Conservation (phyloP, 2,329 filamentous ascomycete genomes). For the Fusarium chaquense region DNA sequence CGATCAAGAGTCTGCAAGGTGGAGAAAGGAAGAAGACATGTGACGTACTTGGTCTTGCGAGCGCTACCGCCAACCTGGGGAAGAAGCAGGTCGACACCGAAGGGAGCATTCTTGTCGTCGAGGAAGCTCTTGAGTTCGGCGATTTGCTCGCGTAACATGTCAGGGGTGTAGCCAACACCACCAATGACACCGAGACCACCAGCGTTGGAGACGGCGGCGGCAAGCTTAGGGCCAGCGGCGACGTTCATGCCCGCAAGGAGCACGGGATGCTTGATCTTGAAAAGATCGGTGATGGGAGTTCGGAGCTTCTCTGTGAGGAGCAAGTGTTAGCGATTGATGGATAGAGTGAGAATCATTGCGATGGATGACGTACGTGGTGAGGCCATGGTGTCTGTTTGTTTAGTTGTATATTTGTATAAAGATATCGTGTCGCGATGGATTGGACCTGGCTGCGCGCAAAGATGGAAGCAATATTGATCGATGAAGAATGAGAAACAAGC, state of each 20-base stretch:
- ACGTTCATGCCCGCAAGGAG: slow-evolving; percentile 99
- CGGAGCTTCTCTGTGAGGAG: slow-evolving; percentile 69
- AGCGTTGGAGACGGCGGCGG: slow-evolving; percentile 95
- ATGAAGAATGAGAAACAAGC: slow-evolving; percentile 1
- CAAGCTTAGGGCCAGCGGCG: slow-evolving; percentile 94
- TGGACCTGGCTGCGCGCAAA: slow-evolving; percentile 16
- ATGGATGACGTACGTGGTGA: slow-evolving; percentile 76
- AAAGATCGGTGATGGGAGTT: slow-evolving; percentile 92
- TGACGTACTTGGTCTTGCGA: slow-evolving; percentile 85
- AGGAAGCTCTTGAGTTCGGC: slow-evolving; percentile 91
- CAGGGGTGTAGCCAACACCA: slow-evolving; percentile 93
- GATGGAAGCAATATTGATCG: slow-evolving; percentile 3
- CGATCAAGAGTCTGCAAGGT: background rate
- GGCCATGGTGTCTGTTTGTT: slow-evolving; percentile 68
- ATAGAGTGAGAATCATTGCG: background rate
- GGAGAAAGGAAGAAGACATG: background rate
- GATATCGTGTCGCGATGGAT: slow-evolving; percentile 24
- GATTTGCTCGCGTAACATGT: slow-evolving; percentile 96
- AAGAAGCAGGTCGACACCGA: slow-evolving; percentile 92
- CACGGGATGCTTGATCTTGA: slow-evolving; percentile 97
- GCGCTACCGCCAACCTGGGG: slow-evolving; percentile 95
- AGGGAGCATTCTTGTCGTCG: slow-evolving; percentile 90
- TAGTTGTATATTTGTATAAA: slow-evolving; percentile 7
- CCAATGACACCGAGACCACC: slow-evolving; percentile 97
- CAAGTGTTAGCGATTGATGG: slow-evolving; percentile 26